These are phyloP conservation scores for Lactarius pseudohatsudake DNA, from an alignment of 768 basidiomycete species.

Conservation along the genomic window DNA sequence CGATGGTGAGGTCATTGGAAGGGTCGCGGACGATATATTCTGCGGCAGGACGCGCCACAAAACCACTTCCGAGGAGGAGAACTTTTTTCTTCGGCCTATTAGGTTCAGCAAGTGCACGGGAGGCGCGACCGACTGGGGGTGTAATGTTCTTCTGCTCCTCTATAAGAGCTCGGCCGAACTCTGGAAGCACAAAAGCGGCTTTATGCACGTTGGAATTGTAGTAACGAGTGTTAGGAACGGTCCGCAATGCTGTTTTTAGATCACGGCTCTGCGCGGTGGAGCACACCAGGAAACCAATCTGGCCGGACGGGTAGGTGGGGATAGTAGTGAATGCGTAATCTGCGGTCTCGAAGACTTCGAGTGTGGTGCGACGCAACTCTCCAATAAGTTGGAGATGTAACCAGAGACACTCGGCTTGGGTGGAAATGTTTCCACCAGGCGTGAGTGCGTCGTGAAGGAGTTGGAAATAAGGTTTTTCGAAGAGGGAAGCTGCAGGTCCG, in stretches of 20 bases:
- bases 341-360: conserved; percentile 71
- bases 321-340: conserved; percentile 97
- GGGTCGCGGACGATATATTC: conserved; percentile 87
- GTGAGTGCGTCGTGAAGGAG: conserved; percentile 87
- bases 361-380: conserved; percentile 66
- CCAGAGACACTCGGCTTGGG: conserved; percentile 96
- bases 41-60: conserved; percentile 94
- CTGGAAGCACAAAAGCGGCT: conserved; percentile 87
- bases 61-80: conserved; percentile 91
- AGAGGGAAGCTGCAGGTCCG: conserved; percentile 90
- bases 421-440: conserved; percentile 90
- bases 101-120: conserved; percentile 43
- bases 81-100: conserved; percentile 66
- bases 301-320: conserved; percentile 97
- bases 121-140: conserved; percentile 73
- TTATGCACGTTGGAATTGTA: conserved; percentile 82
- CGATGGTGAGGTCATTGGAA: conserved; percentile 81
- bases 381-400: conserved; percentile 86
- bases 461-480: conserved; percentile 97
- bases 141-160: conserved; percentile 68
- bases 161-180: conserved; percentile 77
- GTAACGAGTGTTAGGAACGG: conserved; percentile 72
- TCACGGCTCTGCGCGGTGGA: conserved; percentile 73
- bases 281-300: conserved; percentile 92
- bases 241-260: conserved; percentile 69